These are phyloP conservation scores for Fusarium dlaminii DNA, from an alignment of 2,329 filamentous ascomycete species.

Conservation along the genomic window DNA sequence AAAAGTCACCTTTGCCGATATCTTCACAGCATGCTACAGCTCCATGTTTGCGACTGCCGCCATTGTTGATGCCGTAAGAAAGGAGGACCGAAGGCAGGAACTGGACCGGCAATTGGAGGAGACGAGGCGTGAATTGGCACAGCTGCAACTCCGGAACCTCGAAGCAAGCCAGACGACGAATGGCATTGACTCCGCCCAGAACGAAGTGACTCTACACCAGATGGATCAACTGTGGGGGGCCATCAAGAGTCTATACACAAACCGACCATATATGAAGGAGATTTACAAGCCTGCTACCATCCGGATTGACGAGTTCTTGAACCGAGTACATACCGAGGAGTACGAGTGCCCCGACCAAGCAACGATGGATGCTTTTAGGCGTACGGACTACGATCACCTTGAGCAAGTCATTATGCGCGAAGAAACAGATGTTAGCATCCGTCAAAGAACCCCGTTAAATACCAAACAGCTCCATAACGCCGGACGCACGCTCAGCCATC, in stretches of 20 bases:
- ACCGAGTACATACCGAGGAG: conserved; percentile 41
- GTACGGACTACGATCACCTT: conserved; percentile 45
- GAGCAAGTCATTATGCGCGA: conserved; percentile 45
- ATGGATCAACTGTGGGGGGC: conserved; percentile 47
- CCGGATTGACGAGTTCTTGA: conserved; percentile 42
- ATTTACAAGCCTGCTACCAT: conserved; percentile 45
- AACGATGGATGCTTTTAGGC: conserved; percentile 32
- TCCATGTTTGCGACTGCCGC: conserved; percentile 73
- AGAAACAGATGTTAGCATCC: conserved; percentile 34
- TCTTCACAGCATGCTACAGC: conserved; percentile 74
- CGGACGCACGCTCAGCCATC: conserved; percentile 37
- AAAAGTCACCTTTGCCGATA: conserved; percentile 60
- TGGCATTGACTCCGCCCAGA: conserved; percentile 3
- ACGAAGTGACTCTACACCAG: conserved; percentile 39
- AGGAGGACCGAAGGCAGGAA: conserved; percentile 65
- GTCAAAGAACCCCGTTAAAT: conserved; percentile 37
- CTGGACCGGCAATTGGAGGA: conserved; percentile 70
- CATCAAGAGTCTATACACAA: conserved; percentile 45
- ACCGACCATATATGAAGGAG: conserved; percentile 51
- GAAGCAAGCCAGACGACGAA: conserved; percentile 30
- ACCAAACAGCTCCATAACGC: conserved; percentile 43
- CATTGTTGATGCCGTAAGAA: conserved; percentile 67
- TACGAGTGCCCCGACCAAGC: conserved; percentile 41
- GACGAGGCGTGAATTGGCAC: conserved; percentile 58
- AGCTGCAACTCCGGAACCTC: conserved; percentile 46